These are phyloP conservation scores for Dictyostelium firmibasis DNA, from an alignment of 78 protist species.

Conservation along the genomic window DNA sequence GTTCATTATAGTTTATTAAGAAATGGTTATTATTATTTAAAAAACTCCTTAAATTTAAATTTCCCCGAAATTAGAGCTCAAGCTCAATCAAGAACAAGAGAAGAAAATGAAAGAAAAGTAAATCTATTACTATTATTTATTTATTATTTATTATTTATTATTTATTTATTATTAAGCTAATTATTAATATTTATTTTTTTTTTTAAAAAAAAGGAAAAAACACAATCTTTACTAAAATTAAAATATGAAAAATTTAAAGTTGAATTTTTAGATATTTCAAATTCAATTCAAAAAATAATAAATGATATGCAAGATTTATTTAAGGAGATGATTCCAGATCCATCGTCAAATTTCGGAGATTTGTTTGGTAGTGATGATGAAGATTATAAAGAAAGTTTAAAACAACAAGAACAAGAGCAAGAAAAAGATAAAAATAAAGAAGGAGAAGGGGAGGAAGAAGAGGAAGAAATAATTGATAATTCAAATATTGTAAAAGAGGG, in stretches of 20 bases:
- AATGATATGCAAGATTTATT: conserved; percentile 13
- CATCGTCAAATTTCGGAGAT: conserved; percentile 41
- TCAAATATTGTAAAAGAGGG: conserved; percentile 48
- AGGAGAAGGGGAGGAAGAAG: not conserved
- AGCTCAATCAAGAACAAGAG: not conserved
- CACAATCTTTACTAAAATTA: conserved; percentile 26
- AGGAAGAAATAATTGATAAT: not conserved
- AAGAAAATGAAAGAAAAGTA: conserved; percentile 53
- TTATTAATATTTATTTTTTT: too few relatives aligned
- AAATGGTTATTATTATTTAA: conserved; percentile 40
- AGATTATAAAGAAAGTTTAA: conserved; percentile 1
- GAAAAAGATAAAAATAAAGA: not conserved
- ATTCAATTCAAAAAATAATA: not conserved
- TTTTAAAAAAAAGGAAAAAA: not conserved
- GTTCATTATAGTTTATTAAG: conserved; percentile 33
- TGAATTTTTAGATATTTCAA: conserved; percentile 11
- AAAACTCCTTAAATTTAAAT: conserved; percentile 33
- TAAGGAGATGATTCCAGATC: conserved; percentile 15
- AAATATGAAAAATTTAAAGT: conserved; percentile 45
- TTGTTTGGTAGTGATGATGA: conserved; percentile 49
- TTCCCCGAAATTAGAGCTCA: conserved; percentile 41
- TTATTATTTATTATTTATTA: too few relatives aligned
- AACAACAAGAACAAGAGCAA: not conserved
- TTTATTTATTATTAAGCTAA: too few relatives aligned
- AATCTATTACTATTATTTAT: not conserved